Evolutionary conservation across 1,284 basidiomycete species (phyloP).

Genomic region (Amylostereum chailletii): DNA sequence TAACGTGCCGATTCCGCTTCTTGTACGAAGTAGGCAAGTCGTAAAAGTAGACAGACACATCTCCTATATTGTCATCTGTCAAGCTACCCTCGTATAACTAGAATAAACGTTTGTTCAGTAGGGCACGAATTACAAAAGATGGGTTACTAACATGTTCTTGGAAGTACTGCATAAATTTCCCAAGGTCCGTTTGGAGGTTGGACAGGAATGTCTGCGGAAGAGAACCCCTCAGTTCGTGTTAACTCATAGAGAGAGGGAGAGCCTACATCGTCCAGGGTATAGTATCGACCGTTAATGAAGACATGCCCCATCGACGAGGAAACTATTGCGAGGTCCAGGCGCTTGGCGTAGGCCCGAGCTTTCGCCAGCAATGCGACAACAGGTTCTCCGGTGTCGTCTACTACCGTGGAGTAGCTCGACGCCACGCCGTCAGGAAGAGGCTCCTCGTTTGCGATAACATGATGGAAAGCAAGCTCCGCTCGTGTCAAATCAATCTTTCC

Average conservation of each 20-base stretch:
- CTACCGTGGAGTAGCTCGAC: conserved; percentile 16
- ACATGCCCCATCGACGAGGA: conserved; percentile 44
- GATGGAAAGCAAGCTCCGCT: conserved; percentile 11
- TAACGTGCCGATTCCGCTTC: conserved; percentile 68
- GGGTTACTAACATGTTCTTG: conserved; percentile 52
- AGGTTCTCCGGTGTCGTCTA: conserved; percentile 23
- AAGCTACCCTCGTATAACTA: conserved; percentile 62
- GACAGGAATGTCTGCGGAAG: conserved; percentile 52
- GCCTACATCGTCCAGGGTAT: conserved; percentile 64
- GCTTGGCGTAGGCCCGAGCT: conserved; percentile 38
- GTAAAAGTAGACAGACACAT: conserved; percentile 78
- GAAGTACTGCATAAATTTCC: conserved; percentile 54
- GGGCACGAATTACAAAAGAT: conserved; percentile 1
- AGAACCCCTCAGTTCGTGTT: not conserved
- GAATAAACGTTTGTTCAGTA: not conserved
- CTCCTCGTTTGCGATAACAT: conserved; percentile 19
- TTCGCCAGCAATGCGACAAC: conserved; percentile 28
- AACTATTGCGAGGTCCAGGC: conserved; percentile 38
- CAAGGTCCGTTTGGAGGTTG: conserved; percentile 55
- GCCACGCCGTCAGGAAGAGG: conserved; percentile 10
- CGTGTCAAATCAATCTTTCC: conserved; percentile 31
- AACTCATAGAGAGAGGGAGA: not conserved
- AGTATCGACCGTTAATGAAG: conserved; percentile 87
- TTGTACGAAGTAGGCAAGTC: conserved; percentile 69
- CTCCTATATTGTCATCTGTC: conserved; percentile 41